phyloP scores from a whole-genome alignment of 2,329 filamentous ascomycete genomes.

The Chaetomium strumarium region DNA sequence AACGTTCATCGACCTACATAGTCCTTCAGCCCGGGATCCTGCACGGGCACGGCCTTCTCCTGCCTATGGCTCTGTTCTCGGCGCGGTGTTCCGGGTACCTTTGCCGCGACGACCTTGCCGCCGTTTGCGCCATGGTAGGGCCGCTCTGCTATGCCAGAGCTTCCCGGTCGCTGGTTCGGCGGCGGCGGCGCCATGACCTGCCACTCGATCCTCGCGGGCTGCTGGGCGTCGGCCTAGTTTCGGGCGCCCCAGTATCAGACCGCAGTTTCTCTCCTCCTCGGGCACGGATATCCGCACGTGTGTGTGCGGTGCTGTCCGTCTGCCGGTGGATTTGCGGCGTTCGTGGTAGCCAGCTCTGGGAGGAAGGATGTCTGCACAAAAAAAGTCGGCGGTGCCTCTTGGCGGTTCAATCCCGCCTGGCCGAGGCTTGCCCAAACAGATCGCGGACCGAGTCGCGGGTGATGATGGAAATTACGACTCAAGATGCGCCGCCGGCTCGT shows the following conservation, averaged over 20 bases:
- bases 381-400: neutral
- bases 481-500: neutral
- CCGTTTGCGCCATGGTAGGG: slow-evolving; percentile 40
- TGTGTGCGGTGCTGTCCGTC: neutral
- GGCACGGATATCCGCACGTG: neutral
- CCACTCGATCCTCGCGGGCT: slow-evolving; percentile 20
- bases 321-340: neutral
- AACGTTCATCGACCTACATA: slow-evolving; percentile 53
- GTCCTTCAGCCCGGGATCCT: slow-evolving; percentile 74
- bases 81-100: slow-evolving; percentile 51
- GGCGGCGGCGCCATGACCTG: slow-evolving; percentile 10
- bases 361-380: neutral
- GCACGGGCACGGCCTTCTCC: slow-evolving; percentile 62
- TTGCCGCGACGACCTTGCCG: slow-evolving; percentile 34
- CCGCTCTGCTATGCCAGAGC: slow-evolving; percentile 1
- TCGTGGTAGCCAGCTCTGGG: neutral
- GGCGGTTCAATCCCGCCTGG: slow-evolving; percentile 12
- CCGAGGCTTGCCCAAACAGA: neutral
- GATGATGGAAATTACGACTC: neutral
- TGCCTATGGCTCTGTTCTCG: slow-evolving; percentile 53
- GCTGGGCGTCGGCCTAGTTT: slow-evolving; percentile 30
- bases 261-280: neutral
- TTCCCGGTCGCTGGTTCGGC: slow-evolving; percentile 1
- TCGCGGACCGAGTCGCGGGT: neutral
- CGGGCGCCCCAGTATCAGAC: slow-evolving; percentile 24